Evolutionary conservation across 75 land plant species (phyloP).

Genomic region (Selaginella moellendorffii): DNA sequence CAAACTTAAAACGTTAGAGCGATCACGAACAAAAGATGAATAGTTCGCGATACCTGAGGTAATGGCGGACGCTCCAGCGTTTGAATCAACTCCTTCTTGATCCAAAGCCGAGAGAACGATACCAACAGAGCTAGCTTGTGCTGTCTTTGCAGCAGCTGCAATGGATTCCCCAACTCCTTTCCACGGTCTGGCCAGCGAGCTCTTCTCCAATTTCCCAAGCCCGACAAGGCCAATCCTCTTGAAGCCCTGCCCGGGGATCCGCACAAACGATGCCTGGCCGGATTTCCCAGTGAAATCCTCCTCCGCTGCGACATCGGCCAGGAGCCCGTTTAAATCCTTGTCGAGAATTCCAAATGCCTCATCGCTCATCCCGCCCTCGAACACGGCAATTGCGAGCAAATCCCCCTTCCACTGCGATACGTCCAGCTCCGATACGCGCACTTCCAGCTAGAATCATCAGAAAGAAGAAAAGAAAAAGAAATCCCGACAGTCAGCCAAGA

Average conservation of each 20-base stretch:
- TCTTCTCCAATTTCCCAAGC: slow-evolving; percentile 30
- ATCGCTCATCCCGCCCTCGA: slow-evolving; percentile 55
- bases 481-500: background rate
- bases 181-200: slow-evolving; percentile 15
- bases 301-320: slow-evolving; percentile 52
- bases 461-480: background rate
- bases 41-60: slow-evolving; percentile 44
- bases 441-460: slow-evolving; percentile 28
- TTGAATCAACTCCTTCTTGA: slow-evolving; percentile 25
- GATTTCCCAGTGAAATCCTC: slow-evolving; percentile 89
- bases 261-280: slow-evolving; percentile 59
- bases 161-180: slow-evolving; percentile 56
- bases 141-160: slow-evolving; percentile 64
- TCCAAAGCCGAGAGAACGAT: slow-evolving; percentile 39
- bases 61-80: slow-evolving; percentile 45
- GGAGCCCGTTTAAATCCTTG: slow-evolving; percentile 33
- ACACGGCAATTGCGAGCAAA: slow-evolving; percentile 70
- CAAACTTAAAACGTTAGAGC: slow-evolving; percentile 9
- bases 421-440: slow-evolving; percentile 53
- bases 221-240: slow-evolving; percentile 74
- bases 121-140: slow-evolving; percentile 59
- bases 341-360: slow-evolving; percentile 40
- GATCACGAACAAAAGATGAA: no score
- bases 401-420: slow-evolving; percentile 73
- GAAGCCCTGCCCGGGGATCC: slow-evolving; percentile 59